Percentiles rank a stretch among this genome's conserved stretches.
phyloP scores from a whole-genome alignment of 495 filamentous ascomycete genomes.

The Rhypophila decipiens region DNA sequence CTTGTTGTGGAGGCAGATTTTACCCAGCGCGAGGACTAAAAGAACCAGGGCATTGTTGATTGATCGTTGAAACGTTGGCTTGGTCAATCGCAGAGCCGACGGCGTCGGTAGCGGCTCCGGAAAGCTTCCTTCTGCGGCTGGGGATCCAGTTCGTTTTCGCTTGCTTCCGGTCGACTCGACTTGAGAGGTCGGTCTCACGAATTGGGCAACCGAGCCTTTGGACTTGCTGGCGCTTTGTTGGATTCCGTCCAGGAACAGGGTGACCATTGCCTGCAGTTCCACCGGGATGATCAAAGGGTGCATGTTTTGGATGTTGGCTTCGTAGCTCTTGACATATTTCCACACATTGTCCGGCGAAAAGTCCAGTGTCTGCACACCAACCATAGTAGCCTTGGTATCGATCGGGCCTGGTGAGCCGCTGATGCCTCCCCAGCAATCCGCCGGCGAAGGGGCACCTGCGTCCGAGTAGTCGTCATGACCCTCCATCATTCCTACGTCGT shows the following conservation, averaged over 20 bases:
- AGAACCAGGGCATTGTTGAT: slow-evolving; percentile 72
- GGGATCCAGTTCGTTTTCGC: slow-evolving; percentile 52
- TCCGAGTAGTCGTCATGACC: slow-evolving; percentile 39
- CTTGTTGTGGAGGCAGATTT: slow-evolving; percentile 61
- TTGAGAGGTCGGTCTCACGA: slow-evolving; percentile 16
- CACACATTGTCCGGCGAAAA: slow-evolving; percentile 56
- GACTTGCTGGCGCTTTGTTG: slow-evolving; percentile 21
- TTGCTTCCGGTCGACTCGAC: slow-evolving; percentile 39
- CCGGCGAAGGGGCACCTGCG: slow-evolving; percentile 40
- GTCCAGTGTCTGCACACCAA: slow-evolving; percentile 48
- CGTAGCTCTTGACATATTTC: slow-evolving; percentile 62
- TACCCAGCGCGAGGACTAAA: slow-evolving; percentile 77
- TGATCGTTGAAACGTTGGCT: slow-evolving; percentile 46
- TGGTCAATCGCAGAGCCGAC: too few species aligned
- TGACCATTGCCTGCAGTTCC: slow-evolving; percentile 44
- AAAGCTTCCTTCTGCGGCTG: slow-evolving; percentile 28
- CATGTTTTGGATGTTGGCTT: slow-evolving; percentile 75
- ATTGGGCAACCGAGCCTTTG: slow-evolving; percentile 19
- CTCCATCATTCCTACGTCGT: slow-evolving; percentile 24
- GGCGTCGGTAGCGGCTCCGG: slow-evolving; percentile 30
- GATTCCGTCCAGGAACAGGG: slow-evolving; percentile 39
- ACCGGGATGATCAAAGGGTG: slow-evolving; percentile 71
- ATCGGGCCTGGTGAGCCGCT: slow-evolving; percentile 35
- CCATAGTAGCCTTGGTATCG: slow-evolving; percentile 45
- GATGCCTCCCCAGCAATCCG: slow-evolving; percentile 43